phyloP scores from a whole-genome alignment of 1,139 yeast genomes.

The Candida gigantensis region DNA sequence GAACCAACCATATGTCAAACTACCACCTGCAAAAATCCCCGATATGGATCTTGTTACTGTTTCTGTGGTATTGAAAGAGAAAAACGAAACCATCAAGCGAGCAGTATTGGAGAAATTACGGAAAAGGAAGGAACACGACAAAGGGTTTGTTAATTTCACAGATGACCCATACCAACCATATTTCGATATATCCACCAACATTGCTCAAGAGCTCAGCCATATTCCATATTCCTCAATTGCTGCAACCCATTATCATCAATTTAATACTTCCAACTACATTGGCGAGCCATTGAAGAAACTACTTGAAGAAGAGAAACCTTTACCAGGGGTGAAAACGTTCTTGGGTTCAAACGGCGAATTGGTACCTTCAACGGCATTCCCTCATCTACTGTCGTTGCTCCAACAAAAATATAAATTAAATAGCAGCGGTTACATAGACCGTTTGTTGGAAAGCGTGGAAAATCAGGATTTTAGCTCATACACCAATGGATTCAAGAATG shows the following conservation, averaged over 20 bases:
- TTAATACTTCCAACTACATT: constrained; percentile 60
- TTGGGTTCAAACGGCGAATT: constrained; percentile 48
- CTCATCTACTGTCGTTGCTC: constrained; percentile 41
- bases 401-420: constrained; percentile 30
- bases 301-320: constrained; percentile 42
- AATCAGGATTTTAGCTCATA: constrained; percentile 50
- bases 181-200: constrained; percentile 60
- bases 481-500: constrained; percentile 34
- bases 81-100: constrained; percentile 73
- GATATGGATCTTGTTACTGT: constrained; percentile 88
- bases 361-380: constrained; percentile 45
- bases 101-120: constrained; percentile 83
- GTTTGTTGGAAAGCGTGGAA: constrained; percentile 45
- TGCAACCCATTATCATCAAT: constrained; percentile 71
- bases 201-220: constrained; percentile 56
- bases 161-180: constrained; percentile 92
- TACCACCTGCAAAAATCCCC: constrained; percentile 90
- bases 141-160: constrained; percentile 77
- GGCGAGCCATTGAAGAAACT: constrained; percentile 42
- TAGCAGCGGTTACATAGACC: constrained; percentile 39
- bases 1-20: constrained; percentile 78
- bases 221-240: constrained; percentile 79
- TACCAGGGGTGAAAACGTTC: constrained; percentile 47
- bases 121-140: constrained; percentile 70
- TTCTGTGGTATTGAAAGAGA: constrained; percentile 70